phyloP scores from a whole-genome alignment of 352 stramenopile genomes.

The Globisporangium viniferum region DNA sequence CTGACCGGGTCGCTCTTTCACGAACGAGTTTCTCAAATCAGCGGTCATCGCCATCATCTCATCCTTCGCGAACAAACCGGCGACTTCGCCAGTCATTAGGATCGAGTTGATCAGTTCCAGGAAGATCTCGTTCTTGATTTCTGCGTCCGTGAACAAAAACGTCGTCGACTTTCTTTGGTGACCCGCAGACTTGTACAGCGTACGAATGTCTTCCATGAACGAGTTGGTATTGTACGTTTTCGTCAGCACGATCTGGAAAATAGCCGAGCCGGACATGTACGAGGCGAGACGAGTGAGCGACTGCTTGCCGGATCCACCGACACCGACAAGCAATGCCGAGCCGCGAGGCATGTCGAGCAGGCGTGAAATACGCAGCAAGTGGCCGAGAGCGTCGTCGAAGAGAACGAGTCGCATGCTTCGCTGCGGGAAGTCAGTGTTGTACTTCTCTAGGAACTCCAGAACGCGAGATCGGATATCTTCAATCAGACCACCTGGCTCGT shows the following conservation, averaged over 20 bases:
- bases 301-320: constrained; percentile 97
- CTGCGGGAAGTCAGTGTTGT: constrained; percentile 96
- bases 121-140: constrained; percentile 99
- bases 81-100: constrained; percentile 98
- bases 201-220: constrained; percentile 97
- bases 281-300: constrained; percentile 94
- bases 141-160: constrained; percentile 98
- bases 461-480: constrained; percentile 91
- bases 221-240: constrained; percentile 98
- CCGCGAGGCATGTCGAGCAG: constrained; percentile 96
- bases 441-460: constrained; percentile 95
- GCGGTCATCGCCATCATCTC: constrained; percentile 99
- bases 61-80: constrained; percentile 97
- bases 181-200: constrained; percentile 96
- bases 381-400: constrained; percentile 97
- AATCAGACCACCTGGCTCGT: constrained; percentile 94
- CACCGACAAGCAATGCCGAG: constrained; percentile 95
- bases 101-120: constrained; percentile 98
- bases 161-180: constrained; percentile 96
- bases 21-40: constrained; percentile 93
- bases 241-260: constrained; percentile 98
- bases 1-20: constrained; percentile 92
- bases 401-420: constrained; percentile 97
- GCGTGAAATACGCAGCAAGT: constrained; percentile 95
- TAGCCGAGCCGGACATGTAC: constrained; percentile 95